phyloP scores from a whole-genome alignment of 192 early-diverging fungal genomes.

The Rhizophagus sp. region DNA sequence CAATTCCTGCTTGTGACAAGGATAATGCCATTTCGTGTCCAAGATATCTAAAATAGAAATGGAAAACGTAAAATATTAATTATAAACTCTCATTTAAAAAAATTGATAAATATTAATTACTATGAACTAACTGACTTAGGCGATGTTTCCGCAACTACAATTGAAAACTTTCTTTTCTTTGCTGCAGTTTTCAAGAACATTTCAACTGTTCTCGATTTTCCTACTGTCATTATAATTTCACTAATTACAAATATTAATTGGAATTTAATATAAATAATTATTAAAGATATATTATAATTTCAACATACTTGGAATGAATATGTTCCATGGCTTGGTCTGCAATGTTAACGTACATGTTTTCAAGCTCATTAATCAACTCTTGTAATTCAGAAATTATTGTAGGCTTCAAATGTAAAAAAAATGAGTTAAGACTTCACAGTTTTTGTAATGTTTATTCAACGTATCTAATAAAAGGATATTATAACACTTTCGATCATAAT shows the following conservation, averaged over 20 bases:
- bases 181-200: slow-evolving; percentile 85
- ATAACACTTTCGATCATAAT: slow-evolving; percentile 1
- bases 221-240: slow-evolving; percentile 95
- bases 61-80: not conserved
- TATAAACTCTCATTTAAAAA: not conserved
- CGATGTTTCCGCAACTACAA: slow-evolving; percentile 92
- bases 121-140: slow-evolving; percentile 63
- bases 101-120: not conserved
- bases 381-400: slow-evolving; percentile 79
- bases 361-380: slow-evolving; percentile 87
- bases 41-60: slow-evolving; percentile 55
- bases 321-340: slow-evolving; percentile 84
- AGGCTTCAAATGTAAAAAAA: slow-evolving; percentile 60
- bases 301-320: slow-evolving; percentile 86
- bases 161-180: slow-evolving; percentile 84
- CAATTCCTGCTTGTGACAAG: slow-evolving; percentile 78
- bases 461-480: slow-evolving; percentile 29
- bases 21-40: slow-evolving; percentile 84
- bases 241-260: slow-evolving; percentile 42
- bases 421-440: not conserved
- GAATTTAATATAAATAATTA: not conserved
- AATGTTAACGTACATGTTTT: slow-evolving; percentile 76
- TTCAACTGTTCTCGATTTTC: slow-evolving; percentile 83
- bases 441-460: not conserved
- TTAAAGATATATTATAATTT: not conserved